A percentile compares a stretch with the other conserved stretches of the same genome.
These are phyloP conservation scores for Priceomyces medius DNA, from an alignment of 805 yeast genomes.

Conservation along the genomic window DNA sequence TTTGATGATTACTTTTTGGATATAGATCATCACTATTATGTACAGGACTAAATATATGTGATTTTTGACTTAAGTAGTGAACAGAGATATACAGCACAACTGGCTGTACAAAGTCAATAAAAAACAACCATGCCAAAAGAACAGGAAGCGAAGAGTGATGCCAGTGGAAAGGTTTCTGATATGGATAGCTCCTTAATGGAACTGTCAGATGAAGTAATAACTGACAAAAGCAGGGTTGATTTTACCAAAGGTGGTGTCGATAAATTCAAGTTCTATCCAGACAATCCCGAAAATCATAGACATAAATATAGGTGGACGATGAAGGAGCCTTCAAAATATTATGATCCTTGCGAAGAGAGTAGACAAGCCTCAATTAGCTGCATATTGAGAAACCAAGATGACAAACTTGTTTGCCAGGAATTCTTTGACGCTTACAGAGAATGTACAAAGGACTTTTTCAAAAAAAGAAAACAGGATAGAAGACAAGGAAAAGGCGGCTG, in stretches of 20 bases:
- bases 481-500: slow-evolving; percentile 42
- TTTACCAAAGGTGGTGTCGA: slow-evolving; percentile 56
- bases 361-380: slow-evolving; percentile 85
- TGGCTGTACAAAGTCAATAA: no score
- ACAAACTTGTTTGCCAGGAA: slow-evolving; percentile 62
- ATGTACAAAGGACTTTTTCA: slow-evolving; percentile 63
- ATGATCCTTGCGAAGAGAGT: slow-evolving; percentile 91
- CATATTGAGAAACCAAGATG: slow-evolving; percentile 71
- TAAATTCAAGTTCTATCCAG: slow-evolving; percentile 75
- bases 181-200: background rate
- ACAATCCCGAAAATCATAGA: slow-evolving; percentile 70
- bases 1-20: no score
- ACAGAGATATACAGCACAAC: no score
- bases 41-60: background rate
- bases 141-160: slow-evolving; percentile 9
- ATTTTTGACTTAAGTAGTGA: no score
- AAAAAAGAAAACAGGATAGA: slow-evolving; percentile 35
- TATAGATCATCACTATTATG: background rate
- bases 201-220: slow-evolving; percentile 18
- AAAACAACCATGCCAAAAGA: background rate
- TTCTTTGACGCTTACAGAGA: slow-evolving; percentile 92
- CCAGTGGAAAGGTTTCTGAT: background rate
- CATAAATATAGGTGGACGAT: slow-evolving; percentile 68
- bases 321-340: slow-evolving; percentile 80
- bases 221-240: slow-evolving; percentile 45